phyloP scores from a whole-genome alignment of 192 early-diverging fungal species.

The Gorgonomyces haynaldii region DNA sequence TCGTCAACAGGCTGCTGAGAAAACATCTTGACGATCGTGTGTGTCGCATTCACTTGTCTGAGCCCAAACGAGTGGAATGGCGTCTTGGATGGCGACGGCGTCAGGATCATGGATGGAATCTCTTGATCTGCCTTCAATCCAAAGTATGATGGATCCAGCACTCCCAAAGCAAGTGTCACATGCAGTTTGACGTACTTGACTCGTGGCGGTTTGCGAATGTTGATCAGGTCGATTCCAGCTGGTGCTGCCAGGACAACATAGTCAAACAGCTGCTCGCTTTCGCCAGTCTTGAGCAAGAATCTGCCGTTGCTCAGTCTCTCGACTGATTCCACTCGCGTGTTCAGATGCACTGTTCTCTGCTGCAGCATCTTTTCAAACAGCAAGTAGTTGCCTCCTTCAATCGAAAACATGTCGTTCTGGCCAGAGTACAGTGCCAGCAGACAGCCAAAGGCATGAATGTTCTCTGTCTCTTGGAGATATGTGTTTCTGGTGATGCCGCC shows the following conservation, averaged over 20 bases:
- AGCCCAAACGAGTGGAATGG: conserved; percentile 8
- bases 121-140: background rate
- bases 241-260: background rate
- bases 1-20: background rate
- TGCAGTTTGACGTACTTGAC: background rate
- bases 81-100: background rate
- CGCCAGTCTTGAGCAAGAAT: background rate
- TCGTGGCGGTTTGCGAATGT: background rate
- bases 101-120: conserved; percentile 5
- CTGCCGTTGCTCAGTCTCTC: background rate
- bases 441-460: conserved; percentile 6
- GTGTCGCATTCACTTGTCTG: background rate
- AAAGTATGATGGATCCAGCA: conserved; percentile 2
- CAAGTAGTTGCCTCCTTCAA: conserved; percentile 12
- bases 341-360: background rate
- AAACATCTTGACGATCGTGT: conserved; percentile 8
- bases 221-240: background rate
- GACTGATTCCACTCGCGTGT: conserved; percentile 2
- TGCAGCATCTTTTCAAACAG: conserved; percentile 10
- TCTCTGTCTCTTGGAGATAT: conserved; percentile 8
- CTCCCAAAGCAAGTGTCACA: conserved; percentile 7
- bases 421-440: conserved; percentile 3
- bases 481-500: conserved; percentile 14
- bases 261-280: background rate
- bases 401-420: conserved; percentile 4